Evolutionary conservation across 2,329 filamentous ascomycete species (phyloP), one percentile per base, ranked within the genome.

Genomic region (Neonectria sp.): DNA sequence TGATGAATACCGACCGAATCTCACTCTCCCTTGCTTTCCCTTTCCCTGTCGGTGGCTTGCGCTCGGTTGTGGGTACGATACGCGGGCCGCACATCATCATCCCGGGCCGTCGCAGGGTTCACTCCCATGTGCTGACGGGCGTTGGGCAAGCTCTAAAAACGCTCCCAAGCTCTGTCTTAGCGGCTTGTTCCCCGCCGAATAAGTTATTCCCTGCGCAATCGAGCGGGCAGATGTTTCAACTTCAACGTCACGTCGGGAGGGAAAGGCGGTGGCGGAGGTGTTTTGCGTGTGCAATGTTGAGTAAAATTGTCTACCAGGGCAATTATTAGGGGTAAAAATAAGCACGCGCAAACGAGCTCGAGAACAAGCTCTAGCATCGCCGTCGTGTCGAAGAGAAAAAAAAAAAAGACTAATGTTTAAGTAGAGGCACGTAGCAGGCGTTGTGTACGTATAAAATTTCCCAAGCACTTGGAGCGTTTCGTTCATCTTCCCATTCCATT

Each of bases 271-370:
- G 13, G 43, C 46, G 29, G 17, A 43, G 31, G n/a, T 58, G 51
- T 35, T 35, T 35, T 53, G 37, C 45, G 63, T 70, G 70, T 77
- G 72, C 75, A 78, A 79, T 76, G 72, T 75, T 68, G 71, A 77
- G 72, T 76, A 77, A 74, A 75, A 76, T 76, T 78, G 75, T 76
- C 74, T 77, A 77, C 74, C 71, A 73, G 76, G 71, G 73, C 78
- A 77, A 78, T 76, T 77, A 79, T 71, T 73, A 75, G 63, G 60
- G 17, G 40, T 45, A 58, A 66, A 69, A 73, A 67, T 66, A 64
- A 59, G 60, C 72, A 74, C 68, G 72, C 49, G 60, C 67, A 24
- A 25, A 64, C 67, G 62, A 70, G 60, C 57, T 64, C 62, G 66
- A 76, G 60, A 57, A 57, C 71, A 65, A 67, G 70, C 70, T 70